Base-by-base conservation (phyloP, 148 eudicot genomes). In the Rhododendron kiyosumense region DNA sequence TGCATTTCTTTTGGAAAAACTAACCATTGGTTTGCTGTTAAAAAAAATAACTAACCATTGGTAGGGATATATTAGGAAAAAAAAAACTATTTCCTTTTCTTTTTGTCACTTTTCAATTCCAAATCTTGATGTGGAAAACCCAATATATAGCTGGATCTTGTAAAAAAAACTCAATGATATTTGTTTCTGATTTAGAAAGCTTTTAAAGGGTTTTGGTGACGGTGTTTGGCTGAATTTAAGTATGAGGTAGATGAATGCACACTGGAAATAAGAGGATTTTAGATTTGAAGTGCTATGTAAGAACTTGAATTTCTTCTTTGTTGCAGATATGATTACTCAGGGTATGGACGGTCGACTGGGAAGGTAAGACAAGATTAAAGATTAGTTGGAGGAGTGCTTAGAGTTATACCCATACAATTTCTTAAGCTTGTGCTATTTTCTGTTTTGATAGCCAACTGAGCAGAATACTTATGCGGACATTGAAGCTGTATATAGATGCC, bases 391-490 rank as follows among this genome's bases (percentile, higher is more conserved):
- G 49, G n/a, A 73, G 36, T 22, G 73, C 84, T 26, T 4, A 82
- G 69, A 54, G 77, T 45, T 75, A 52, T 73, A 3, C 18, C 48
- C 81, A 13, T 2, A 2, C 83, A 69, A 41, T 79, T 85, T 59
- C 82, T 77, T 52, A 87, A 30, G 75, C 81, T 36, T 82, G 54
- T 11, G 20, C 54, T 61, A 26, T 83, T 82, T 83, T 52, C 45
- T 85, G 45, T 84, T 65, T 81, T 88, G 89, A 46, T 91, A 94
- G 97, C 93, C 97, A 86, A 93, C 93, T 78, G 97, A 94, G 90
- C 92, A 94, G 83, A 89, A 93, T 79, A 94, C 97, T 20, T 94
- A 94, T 84, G 95, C 97, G 61, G 97, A 94, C 87, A 94, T 94
- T 76, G 97, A 94, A 89, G 97, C 97, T 46, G 94, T 90, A 36